Percentiles rank a stretch among this genome's conserved stretches.
Evolutionary conservation across 2,329 filamentous ascomycete species (phyloP).

Genomic region (Phyllosticta citriasiana): DNA sequence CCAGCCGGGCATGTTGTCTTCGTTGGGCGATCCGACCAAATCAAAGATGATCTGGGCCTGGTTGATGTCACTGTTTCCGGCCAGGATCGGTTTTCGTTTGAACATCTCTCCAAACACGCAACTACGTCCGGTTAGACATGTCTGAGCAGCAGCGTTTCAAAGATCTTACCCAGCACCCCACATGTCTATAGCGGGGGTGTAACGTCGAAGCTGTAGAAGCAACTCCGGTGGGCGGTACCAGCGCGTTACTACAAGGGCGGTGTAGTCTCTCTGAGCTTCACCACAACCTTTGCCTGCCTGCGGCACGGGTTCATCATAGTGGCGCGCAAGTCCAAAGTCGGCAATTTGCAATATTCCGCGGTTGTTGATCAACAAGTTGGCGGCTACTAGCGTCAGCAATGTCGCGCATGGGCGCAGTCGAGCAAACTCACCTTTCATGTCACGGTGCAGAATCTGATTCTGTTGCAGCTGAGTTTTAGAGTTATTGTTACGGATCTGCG

Average conservation of each 20-base stretch:
- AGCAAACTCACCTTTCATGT: conserved; percentile 61
- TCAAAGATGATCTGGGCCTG: conserved; percentile 93
- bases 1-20: conserved; percentile 91
- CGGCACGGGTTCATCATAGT: conserved; percentile 80
- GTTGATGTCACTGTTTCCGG: conserved; percentile 78
- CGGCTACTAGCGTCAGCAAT: conserved; percentile 41
- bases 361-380: conserved; percentile 94
- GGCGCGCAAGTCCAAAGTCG: conserved; percentile 88
- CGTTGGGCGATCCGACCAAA: conserved; percentile 78
- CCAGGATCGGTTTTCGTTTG: conserved; percentile 80
- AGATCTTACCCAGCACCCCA: conserved; percentile 83
- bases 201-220: conserved; percentile 73
- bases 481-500: conserved; percentile 22
- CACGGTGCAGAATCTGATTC: conserved; percentile 74
- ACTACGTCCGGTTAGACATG: conserved; percentile 35
- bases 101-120: conserved; percentile 99
- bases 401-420: conserved; percentile 19
- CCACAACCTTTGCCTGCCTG: conserved; percentile 69
- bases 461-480: conserved; percentile 9
- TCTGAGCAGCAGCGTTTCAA: background rate
- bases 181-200: conserved; percentile 96
- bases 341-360: conserved; percentile 88
- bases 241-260: conserved; percentile 87
- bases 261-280: conserved; percentile 82
- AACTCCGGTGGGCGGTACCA: conserved; percentile 97